These are phyloP conservation scores for Juglanconis sp. DNA, from an alignment of 2,329 filamentous ascomycete species.

Conservation along the genomic window DNA sequence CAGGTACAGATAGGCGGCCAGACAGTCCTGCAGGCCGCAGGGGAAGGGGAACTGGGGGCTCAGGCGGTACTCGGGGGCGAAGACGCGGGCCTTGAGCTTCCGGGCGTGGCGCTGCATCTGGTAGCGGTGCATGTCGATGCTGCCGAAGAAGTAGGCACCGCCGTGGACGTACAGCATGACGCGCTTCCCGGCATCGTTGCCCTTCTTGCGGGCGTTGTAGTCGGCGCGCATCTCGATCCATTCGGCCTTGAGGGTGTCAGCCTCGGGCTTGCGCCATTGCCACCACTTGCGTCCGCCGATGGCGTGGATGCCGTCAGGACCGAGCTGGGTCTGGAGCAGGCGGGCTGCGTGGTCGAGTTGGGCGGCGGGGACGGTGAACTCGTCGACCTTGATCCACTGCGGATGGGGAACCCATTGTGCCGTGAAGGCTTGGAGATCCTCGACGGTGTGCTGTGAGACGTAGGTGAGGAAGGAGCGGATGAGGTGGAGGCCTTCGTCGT, in stretches of 20 bases:
- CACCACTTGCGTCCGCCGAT: slow-evolving; percentile 86
- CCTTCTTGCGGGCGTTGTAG: slow-evolving; percentile 67
- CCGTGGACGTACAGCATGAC: slow-evolving; percentile 95
- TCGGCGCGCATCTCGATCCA: slow-evolving; percentile 96
- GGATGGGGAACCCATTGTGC: slow-evolving; percentile 88
- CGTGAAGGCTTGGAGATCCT: slow-evolving; percentile 90
- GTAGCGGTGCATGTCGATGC: slow-evolving; percentile 95
- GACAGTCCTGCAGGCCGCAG: slow-evolving; percentile 83
- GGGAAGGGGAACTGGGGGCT: slow-evolving; percentile 95
- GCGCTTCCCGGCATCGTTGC: slow-evolving; percentile 59
- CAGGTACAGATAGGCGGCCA: slow-evolving; percentile 83
- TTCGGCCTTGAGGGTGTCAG: slow-evolving; percentile 70
- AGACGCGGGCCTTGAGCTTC: slow-evolving; percentile 84
- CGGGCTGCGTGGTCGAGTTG: slow-evolving; percentile 64
- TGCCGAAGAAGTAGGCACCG: slow-evolving; percentile 93
- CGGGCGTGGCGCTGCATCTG: slow-evolving; percentile 94
- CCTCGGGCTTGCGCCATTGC: slow-evolving; percentile 71
- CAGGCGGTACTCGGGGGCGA: slow-evolving; percentile 83
- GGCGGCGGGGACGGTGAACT: slow-evolving; percentile 61
- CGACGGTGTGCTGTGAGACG: slow-evolving; percentile 84
- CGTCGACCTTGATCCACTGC: slow-evolving; percentile 78
- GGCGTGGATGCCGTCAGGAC: slow-evolving; percentile 66
- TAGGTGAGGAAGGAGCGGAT: slow-evolving; percentile 83
- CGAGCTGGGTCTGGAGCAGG: slow-evolving; percentile 70
- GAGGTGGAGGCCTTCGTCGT: slow-evolving; percentile 86